Conservation (phyloP, 1,284 basidiomycete species). For the Schizophyllum amplum region DNA sequence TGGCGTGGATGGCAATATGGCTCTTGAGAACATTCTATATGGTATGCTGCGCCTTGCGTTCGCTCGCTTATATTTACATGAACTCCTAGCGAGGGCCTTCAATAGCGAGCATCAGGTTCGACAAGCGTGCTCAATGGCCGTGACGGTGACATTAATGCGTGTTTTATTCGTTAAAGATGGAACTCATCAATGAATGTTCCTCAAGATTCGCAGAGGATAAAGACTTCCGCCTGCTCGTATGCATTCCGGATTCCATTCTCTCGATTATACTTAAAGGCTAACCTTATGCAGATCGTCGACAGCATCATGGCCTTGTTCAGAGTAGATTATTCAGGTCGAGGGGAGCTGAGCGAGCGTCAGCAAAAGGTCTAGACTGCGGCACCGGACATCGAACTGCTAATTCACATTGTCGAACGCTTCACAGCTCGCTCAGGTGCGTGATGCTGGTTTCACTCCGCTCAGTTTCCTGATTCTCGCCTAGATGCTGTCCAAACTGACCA, state of each 20-base stretch:
- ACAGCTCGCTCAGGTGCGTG: slow-evolving; percentile 62
- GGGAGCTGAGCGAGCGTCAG: slow-evolving; percentile 87
- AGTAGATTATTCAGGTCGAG: slow-evolving; percentile 86
- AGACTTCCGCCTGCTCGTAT: slow-evolving; percentile 65
- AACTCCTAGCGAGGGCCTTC: slow-evolving; percentile 60
- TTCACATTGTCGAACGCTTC: not conserved
- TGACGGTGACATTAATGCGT: too few relatives aligned
- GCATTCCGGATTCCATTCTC: slow-evolving; percentile 3
- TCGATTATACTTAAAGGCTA: not conserved
- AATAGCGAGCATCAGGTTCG: slow-evolving; percentile 82
- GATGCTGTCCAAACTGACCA: slow-evolving; percentile 86
- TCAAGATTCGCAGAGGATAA: slow-evolving; percentile 78
- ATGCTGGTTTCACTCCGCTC: slow-evolving; percentile 1
- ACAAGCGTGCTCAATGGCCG: too few relatives aligned
- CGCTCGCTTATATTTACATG: not conserved
- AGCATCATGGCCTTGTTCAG: slow-evolving; percentile 95
- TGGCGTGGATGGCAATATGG: slow-evolving; percentile 82
- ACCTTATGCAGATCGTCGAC: slow-evolving; percentile 65
- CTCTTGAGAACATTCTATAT: slow-evolving; percentile 81
- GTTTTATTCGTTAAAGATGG: too few relatives aligned
- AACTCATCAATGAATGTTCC: slow-evolving; percentile 80
- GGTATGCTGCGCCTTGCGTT: slow-evolving; percentile 31
- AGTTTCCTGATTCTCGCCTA: slow-evolving; percentile 20
- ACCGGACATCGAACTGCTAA: not conserved
- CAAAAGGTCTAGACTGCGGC: slow-evolving; percentile 81